Conservation (phyloP, 345 rosid species). For the Boechera divaricarpa region DNA sequence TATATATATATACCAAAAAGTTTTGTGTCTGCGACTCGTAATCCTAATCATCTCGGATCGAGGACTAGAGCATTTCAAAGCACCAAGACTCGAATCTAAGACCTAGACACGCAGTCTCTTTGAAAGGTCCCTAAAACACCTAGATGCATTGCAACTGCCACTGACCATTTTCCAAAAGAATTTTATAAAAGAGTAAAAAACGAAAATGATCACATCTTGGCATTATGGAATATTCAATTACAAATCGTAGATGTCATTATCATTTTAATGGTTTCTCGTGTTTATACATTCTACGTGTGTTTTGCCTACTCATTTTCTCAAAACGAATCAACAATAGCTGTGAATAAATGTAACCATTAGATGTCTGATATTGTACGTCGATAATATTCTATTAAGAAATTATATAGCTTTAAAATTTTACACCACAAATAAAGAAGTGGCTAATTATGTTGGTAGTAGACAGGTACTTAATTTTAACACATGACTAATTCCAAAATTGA, state of each 20-base stretch:
- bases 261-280: conserved; percentile 2
- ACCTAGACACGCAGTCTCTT: neutral
- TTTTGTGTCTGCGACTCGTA: neutral
- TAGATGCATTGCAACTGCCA: neutral
- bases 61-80: neutral
- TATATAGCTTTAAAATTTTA: neutral
- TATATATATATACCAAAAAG: neutral
- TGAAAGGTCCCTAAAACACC: neutral
- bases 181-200: neutral
- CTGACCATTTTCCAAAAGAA: neutral
- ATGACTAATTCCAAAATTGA: neutral
- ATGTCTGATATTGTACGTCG: neutral
- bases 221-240: neutral
- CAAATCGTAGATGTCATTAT: conserved; percentile 9
- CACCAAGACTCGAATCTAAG: neutral
- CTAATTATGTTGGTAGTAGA: neutral
- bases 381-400: neutral
- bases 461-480: conserved; percentile 13
- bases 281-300: conserved; percentile 25
- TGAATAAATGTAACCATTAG: neutral
- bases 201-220: conserved; percentile 30
- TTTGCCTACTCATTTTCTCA: conserved; percentile 22
- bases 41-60: too few species aligned
- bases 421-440: neutral
- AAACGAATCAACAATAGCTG: conserved; percentile 18